Conservation (phyloP, 208 protist species). For the Phytomonas sp. region DNA sequence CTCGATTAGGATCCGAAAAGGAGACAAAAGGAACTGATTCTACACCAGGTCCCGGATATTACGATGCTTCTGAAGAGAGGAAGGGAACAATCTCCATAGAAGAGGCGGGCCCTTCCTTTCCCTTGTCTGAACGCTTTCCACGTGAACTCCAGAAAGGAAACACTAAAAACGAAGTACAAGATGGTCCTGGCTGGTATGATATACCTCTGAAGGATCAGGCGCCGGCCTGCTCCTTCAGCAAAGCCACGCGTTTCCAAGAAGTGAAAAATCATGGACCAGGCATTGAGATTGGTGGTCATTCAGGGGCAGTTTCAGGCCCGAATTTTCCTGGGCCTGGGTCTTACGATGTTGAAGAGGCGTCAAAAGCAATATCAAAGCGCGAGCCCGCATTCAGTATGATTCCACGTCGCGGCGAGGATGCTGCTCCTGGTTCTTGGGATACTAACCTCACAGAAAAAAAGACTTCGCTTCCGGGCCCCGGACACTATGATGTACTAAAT, state of each 20-base stretch:
- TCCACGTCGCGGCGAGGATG: neutral
- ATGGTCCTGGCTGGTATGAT: neutral
- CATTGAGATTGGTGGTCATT: neutral
- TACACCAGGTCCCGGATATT: neutral
- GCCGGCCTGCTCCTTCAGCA: neutral
- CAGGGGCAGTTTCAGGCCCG: neutral
- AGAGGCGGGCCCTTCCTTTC: neutral
- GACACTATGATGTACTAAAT: neutral
- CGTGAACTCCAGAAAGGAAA: neutral
- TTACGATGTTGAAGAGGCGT: conserved; percentile 13
- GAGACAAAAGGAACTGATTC: neutral
- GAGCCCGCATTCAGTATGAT: neutral
- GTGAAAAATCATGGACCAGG: neutral
- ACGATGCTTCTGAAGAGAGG: neutral
- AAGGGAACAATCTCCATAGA: neutral
- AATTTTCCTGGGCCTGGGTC: conserved; percentile 16
- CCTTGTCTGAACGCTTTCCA: neutral
- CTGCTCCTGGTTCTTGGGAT: neutral
- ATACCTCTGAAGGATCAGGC: neutral
- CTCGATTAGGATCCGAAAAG: neutral
- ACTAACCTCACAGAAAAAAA: neutral
- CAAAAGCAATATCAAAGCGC: neutral
- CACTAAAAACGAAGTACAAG: neutral
- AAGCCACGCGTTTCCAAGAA: neutral
- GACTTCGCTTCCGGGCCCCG: neutral